Conservation (phyloP, 1,139 yeast species). For the Kurtzmaniella quercitrusa region DNA sequence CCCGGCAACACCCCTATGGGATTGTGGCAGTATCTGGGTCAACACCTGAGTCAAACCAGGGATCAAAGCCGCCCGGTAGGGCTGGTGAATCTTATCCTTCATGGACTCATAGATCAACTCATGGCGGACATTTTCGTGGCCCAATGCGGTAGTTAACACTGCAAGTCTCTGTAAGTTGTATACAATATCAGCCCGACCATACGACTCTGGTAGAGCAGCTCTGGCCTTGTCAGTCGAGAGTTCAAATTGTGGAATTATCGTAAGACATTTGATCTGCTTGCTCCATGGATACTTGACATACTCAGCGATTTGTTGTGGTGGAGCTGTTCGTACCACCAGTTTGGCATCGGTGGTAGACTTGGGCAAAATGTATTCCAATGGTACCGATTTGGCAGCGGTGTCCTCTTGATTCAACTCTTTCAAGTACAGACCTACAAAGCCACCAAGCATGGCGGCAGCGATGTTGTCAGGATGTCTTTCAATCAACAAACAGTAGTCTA, state of each 20-base stretch:
- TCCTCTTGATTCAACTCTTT: constrained; percentile 74
- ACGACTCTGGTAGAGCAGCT: constrained; percentile 78
- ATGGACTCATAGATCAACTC: constrained; percentile 85
- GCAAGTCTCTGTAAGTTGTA: constrained; percentile 67
- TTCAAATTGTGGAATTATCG: constrained; percentile 91
- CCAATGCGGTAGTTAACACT: constrained; percentile 64
- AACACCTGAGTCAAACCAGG: constrained; percentile 88
- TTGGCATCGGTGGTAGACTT: constrained; percentile 62
- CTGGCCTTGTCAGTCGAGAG: constrained; percentile 89
- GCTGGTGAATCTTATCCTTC: constrained; percentile 97
- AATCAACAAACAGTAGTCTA: constrained; percentile 93
- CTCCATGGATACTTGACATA: constrained; percentile 86
- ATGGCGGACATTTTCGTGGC: constrained; percentile 77
- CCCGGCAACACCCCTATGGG: constrained; percentile 84
- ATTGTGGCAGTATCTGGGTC: constrained; percentile 73
- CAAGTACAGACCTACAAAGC: constrained; percentile 92
- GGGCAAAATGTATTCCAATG: constrained; percentile 79
- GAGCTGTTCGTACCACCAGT: constrained; percentile 30
- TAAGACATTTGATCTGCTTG: constrained; percentile 75
- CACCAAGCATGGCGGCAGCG: constrained; percentile 99
- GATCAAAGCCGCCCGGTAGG: constrained; percentile 82
- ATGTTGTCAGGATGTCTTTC: constrained; percentile 98
- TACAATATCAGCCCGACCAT: constrained; percentile 77
- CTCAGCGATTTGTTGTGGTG: constrained; percentile 86
- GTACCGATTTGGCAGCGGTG: constrained; percentile 70